Evolutionary conservation across 2,329 filamentous ascomycete genomes (phyloP).

Genomic region (Talaromyces sp.): DNA sequence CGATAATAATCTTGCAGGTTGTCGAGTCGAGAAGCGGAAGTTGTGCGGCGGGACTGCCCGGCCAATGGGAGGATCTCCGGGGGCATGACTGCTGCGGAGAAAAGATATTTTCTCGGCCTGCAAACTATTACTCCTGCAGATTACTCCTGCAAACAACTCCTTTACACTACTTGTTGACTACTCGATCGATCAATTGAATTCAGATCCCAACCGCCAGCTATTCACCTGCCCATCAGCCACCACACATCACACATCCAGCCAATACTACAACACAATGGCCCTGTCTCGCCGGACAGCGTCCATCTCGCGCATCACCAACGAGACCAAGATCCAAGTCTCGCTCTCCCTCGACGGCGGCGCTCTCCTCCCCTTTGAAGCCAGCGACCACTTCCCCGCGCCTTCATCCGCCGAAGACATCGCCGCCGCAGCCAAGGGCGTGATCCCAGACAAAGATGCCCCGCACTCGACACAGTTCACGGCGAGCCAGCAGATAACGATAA

Average conservation of each 20-base stretch:
- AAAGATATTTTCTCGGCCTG: background rate
- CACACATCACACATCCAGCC: too few relatives aligned
- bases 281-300: conserved; percentile 58
- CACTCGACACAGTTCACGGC: conserved; percentile 82
- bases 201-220: background rate
- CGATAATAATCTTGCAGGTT: background rate
- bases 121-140: too few relatives aligned
- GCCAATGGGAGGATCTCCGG: background rate
- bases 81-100: background rate
- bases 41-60: background rate
- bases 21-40: background rate
- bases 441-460: conserved; percentile 42
- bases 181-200: background rate
- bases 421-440: conserved; percentile 42
- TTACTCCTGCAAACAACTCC: background rate
- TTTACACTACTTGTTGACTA: background rate
- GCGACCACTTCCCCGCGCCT: conserved; percentile 55
- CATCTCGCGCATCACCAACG: conserved; percentile 87
- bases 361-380: conserved; percentile 37
- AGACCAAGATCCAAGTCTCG: conserved; percentile 92
- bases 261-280: background rate
- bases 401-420: conserved; percentile 48
- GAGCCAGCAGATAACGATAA: conserved; percentile 77
- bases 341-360: conserved; percentile 88
- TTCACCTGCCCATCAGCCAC: too few relatives aligned